These are phyloP conservation scores for Vachellia pachyceras DNA, from an alignment of 306 rosid species.

Conservation along the genomic window DNA sequence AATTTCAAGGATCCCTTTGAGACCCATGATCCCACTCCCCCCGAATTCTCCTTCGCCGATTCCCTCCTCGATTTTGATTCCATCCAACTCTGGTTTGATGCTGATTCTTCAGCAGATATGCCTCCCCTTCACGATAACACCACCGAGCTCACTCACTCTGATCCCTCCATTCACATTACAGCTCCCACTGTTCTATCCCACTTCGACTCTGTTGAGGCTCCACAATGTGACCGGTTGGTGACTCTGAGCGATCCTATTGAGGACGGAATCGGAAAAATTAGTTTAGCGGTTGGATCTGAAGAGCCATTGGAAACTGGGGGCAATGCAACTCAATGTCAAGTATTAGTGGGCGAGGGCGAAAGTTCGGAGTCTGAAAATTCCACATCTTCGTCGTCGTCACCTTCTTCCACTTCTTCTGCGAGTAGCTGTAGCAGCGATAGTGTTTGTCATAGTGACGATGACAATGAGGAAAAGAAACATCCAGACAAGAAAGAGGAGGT, in stretches of 20 bases:
- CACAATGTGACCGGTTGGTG: slow-evolving; percentile 33
- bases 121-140: slow-evolving; percentile 10
- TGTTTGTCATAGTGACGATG: slow-evolving; percentile 20
- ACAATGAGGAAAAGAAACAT: slow-evolving; percentile 26
- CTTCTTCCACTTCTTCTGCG: slow-evolving; percentile 20
- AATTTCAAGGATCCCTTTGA: slow-evolving; percentile 41
- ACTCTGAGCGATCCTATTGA: slow-evolving; percentile 40
- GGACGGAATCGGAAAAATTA: slow-evolving; percentile 58
- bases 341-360: slow-evolving; percentile 33
- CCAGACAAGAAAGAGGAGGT: background rate
- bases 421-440: slow-evolving; percentile 34
- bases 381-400: slow-evolving; percentile 35
- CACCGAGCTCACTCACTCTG: background rate
- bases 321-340: slow-evolving; percentile 20
- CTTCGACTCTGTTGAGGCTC: background rate
- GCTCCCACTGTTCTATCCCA: background rate
- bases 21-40: slow-evolving; percentile 32
- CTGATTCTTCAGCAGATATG: slow-evolving; percentile 41
- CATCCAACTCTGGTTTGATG: slow-evolving; percentile 47
- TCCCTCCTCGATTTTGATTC: slow-evolving; percentile 73
- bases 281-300: slow-evolving; percentile 44
- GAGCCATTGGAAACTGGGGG: background rate
- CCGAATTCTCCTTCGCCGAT: slow-evolving; percentile 56
- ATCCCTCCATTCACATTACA: background rate
- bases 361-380: slow-evolving; percentile 49